Evolutionary conservation across 2,329 filamentous ascomycete species (phyloP).

Genomic region (Aspergillus cejpii): DNA sequence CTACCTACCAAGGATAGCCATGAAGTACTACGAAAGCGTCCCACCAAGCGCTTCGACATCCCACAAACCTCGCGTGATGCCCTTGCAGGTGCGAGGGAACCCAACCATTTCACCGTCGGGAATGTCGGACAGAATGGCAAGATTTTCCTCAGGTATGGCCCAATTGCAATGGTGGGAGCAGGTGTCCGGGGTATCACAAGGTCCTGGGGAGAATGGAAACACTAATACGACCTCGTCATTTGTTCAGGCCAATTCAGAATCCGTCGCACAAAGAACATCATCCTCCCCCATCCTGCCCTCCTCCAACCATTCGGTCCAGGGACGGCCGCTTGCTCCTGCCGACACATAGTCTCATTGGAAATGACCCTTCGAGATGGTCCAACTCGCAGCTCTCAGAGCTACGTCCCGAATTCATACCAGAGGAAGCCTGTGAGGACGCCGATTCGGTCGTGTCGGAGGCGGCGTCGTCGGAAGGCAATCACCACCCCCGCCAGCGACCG

Average conservation of each 20-base stretch:
- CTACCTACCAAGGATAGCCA: slow-evolving; percentile 46
- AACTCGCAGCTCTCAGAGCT: slow-evolving; percentile 39
- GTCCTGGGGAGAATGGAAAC: slow-evolving; percentile 11
- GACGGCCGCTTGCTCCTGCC: slow-evolving; percentile 48
- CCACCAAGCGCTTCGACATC: slow-evolving; percentile 43
- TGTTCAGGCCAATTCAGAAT: slow-evolving; percentile 34
- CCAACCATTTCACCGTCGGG: slow-evolving; percentile 68
- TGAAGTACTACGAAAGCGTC: slow-evolving; percentile 43
- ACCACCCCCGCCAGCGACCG: slow-evolving; percentile 52
- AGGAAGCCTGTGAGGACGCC: slow-evolving; percentile 21
- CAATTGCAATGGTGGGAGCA: slow-evolving; percentile 10
- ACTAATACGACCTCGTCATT: slow-evolving; percentile 1
- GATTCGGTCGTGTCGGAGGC: slow-evolving; percentile 19
- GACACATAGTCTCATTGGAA: slow-evolving; percentile 22
- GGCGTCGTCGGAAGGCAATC: slow-evolving; percentile 19
- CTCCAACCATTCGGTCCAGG: slow-evolving; percentile 53
- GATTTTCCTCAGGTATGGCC: slow-evolving; percentile 68
- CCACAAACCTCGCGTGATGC: slow-evolving; percentile 50
- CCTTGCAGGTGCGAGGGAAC: slow-evolving; percentile 56
- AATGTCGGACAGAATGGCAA: slow-evolving; percentile 78
- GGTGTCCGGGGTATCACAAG: slow-evolving; percentile 12
- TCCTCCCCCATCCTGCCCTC: slow-evolving; percentile 27
- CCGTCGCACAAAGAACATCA: slow-evolving; percentile 27
- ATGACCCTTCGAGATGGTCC: slow-evolving; percentile 36
- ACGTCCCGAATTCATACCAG: slow-evolving; percentile 23